These are phyloP conservation scores for Trametes coccinea DNA, from an alignment of 768 basidiomycete species.

Conservation along the genomic window DNA sequence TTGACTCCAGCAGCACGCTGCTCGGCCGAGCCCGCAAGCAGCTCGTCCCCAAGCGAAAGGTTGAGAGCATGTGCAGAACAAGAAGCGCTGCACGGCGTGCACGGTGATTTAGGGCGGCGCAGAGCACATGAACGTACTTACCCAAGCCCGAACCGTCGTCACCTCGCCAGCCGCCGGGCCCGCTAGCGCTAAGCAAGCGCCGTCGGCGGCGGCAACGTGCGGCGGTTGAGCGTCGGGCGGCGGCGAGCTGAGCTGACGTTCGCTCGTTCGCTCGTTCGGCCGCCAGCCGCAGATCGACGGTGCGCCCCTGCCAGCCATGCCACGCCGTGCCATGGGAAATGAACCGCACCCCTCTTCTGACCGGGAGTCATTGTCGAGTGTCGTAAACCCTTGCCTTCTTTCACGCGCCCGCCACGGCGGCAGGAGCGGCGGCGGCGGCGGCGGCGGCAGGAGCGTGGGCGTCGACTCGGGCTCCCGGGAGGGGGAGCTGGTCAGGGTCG, in stretches of 20 bases:
- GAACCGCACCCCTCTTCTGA: too few species aligned
- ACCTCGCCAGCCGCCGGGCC: too few species aligned
- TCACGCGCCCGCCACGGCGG: background rate
- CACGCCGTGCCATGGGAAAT: too few species aligned
- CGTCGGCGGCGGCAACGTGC: background rate
- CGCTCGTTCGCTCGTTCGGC: too few species aligned
- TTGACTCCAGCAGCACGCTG: too few species aligned
- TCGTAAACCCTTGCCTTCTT: background rate
- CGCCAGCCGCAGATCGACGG: background rate
- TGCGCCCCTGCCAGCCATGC: background rate
- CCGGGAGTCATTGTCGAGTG: background rate
- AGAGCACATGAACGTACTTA: too few species aligned
- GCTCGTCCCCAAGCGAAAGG: too few species aligned
- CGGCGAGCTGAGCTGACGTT: too few species aligned
- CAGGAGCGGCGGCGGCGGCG: background rate
- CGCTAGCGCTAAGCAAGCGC: too few species aligned
- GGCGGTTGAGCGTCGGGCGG: background rate
- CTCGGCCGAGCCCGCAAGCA: too few species aligned
- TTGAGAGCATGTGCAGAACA: background rate
- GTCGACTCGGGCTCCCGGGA: background rate
- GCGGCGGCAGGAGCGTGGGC: background rate
- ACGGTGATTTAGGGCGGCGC: background rate
- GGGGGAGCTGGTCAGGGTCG: background rate
- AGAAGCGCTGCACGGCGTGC: background rate
- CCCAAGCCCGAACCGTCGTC: too few species aligned